Base-by-base conservation (phyloP, 768 basidiomycete genomes). In the Leccinum incarnatum region DNA sequence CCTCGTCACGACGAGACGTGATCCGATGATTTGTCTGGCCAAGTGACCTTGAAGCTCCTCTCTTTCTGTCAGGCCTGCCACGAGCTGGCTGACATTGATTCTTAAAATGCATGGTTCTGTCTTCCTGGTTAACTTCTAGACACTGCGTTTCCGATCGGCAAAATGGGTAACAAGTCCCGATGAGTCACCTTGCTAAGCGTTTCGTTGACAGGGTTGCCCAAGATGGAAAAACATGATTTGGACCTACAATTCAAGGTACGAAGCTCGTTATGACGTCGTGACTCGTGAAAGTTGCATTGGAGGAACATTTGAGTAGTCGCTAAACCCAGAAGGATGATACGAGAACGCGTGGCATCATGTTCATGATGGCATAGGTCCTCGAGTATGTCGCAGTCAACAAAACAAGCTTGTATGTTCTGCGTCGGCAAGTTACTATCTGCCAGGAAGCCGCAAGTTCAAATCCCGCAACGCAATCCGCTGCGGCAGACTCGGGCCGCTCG, bases 1-100 rank as follows among this genome's bases (percentile, higher is more conserved):
- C 84, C 60, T 84, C 83, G 12, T 82, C 78, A 2, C 85, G 75
- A 56, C 66, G 73, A 49, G 17, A 86, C 80, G 57, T 81, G 74
- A 56, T 78, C 74, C 14, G 81, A 65, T 8, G 79, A 77, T 63
- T 76, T 76, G 61, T 79, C 67, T 9, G 84, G 82, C 83, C 84
- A 76, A 74, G 68, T 84, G 84, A 42, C n/a, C 17, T 40, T 84
- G 80, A 40, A 86, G 76, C 7, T 73, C 64, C 48, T 83, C 23
- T 25, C 23, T 23, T 2, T 25, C 65, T 0, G 85, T 85, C 50
- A 79, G 68, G 40, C 76, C 71, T 15, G 74, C 72, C 29, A 69
- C 61, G 65, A 84, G 80, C 52, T 60, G 67, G 7, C 55, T 59
- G 62, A 76, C 68, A 46, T 25, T 25, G 51, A 23, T 27, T 51